A percentile compares a stretch with the other conserved stretches of the same genome.
phyloP scores from a whole-genome alignment of 2,329 filamentous ascomycete species.

The Dichotomopilus funicola region DNA sequence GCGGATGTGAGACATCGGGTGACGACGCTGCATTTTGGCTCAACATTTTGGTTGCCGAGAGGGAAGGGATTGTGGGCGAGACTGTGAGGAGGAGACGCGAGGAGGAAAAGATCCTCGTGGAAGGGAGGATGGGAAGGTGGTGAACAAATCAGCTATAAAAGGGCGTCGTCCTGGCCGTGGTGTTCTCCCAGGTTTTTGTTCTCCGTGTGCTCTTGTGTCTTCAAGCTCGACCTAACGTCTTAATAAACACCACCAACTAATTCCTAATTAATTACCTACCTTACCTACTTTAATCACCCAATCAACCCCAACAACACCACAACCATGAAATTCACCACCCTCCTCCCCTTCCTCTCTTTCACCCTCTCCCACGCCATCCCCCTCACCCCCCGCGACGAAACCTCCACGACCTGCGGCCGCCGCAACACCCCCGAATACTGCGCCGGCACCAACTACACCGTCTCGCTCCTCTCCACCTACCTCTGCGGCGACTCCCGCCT shows the following conservation, averaged over 20 bases:
- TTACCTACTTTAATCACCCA: not conserved
- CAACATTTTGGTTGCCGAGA: no score
- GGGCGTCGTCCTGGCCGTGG: no score
- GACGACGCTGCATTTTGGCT: no score
- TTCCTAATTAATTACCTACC: not conserved
- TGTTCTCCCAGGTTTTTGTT: no score
- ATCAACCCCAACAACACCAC: not conserved
- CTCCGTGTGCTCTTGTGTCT: no score
- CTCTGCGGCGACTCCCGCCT: conserved; percentile 35
- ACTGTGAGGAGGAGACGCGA: no score
- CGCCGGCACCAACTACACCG: conserved; percentile 27
- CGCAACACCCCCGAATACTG: conserved; percentile 24
- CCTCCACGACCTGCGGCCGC: conserved; percentile 5
- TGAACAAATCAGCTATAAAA: no score
- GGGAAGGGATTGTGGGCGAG: no score
- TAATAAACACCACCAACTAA: not conserved
- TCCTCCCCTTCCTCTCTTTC: not conserved
- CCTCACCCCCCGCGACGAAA: not conserved
- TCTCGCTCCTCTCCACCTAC: conserved; percentile 24
- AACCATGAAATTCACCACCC: conserved; percentile 9
- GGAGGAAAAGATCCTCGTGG: no score
- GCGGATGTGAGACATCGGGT: no score
- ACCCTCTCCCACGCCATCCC: conserved; percentile 1
- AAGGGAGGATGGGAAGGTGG: no score
- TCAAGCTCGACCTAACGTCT: no score